These are phyloP conservation scores for Pichia sp. DNA, from an alignment of 1,139 yeast species.

Conservation along the genomic window DNA sequence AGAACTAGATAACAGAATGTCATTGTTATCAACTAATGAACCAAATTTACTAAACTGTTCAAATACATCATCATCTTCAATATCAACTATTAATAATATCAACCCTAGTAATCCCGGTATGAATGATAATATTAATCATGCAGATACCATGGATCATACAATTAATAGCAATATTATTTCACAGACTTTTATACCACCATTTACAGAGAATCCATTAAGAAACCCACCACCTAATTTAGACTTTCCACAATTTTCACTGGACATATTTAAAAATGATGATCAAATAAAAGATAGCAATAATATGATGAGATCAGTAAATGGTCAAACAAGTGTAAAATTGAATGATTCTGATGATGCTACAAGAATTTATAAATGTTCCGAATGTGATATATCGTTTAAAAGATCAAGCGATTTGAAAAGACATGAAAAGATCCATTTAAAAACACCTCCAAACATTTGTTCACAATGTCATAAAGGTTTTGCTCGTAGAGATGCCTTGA, in stretches of 20 bases:
- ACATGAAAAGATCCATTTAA: conserved; percentile 42
- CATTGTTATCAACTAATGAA: conserved; percentile 1
- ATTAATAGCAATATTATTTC: neutral
- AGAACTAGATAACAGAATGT: neutral
- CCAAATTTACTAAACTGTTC: neutral
- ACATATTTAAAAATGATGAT: conserved; percentile 15
- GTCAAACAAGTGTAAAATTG: neutral
- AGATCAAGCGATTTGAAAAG: conserved; percentile 60
- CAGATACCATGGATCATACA: too few relatives aligned
- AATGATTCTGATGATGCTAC: conserved; percentile 12
- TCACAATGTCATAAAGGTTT: conserved; percentile 72
- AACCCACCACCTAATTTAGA: conserved; percentile 8
- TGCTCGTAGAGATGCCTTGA: conserved; percentile 75
- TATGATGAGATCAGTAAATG: too few relatives aligned
- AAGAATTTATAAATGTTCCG: conserved; percentile 35
- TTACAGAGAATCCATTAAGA: conserved; percentile 11
- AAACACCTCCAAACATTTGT: conserved; percentile 62
- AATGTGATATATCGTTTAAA: conserved; percentile 52
- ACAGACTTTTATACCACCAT: conserved; percentile 8
- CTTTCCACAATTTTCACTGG: conserved; percentile 22
- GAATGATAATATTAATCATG: too few relatives aligned
- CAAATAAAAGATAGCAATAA: neutral
- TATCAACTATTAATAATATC: neutral
- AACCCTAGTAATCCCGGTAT: too few relatives aligned
- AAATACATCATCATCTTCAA: neutral